Evolutionary conservation across 2,329 filamentous ascomycete species (phyloP), one percentile per base, ranked within the genome.

Genomic region (Fusarium staphyleae): DNA sequence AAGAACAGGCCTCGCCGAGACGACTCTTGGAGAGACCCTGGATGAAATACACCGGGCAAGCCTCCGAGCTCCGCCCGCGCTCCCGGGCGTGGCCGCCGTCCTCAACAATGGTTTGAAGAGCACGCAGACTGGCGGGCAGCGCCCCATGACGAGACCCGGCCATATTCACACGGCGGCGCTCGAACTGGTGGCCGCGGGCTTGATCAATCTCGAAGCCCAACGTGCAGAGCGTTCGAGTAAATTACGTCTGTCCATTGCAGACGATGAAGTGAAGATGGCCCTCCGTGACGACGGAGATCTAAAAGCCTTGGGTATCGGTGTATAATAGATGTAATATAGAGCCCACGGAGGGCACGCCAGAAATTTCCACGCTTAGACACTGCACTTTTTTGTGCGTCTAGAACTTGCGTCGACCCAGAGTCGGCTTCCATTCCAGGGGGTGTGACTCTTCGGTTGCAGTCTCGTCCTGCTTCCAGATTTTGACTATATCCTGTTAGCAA

Each of bases 401-500:
- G 70, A 83, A 95, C 73, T 93, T 95, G 71, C 89, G 85, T 68
- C 89, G 81, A 13, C 87, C 87, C 48, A 96, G 73, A 2, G 85
- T 90, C 16, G 93, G 93, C 69, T 90, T 91, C 95, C 95, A 99
- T 36, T 96, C 88, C 35, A 99, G 74, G 3, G 95, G 95, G 75
- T 98, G 92, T 2, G 89, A 90, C 72, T 98, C 91, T 30, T 89
- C 89, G 1, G 93, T 97, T 14, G 95, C 95, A 46, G 88, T 85
- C 39, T 96, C 91, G 72, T 99, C 95, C 64, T 88, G 89, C 74
- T 93, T 96, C 95, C 95, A 99, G 52, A 99, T 86, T 83, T 99
- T 98, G 73, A 97, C 82, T 87, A 35, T 7, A 45, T 5, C 44
- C 47, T 55, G 5, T 39, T 61, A 65, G 75, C 67, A 73, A 39